Evolutionary conservation across 1,139 yeast genomes (phyloP), one percentile per base, ranked within the genome.

Genomic region (Magnusiomyces fungicola): DNA sequence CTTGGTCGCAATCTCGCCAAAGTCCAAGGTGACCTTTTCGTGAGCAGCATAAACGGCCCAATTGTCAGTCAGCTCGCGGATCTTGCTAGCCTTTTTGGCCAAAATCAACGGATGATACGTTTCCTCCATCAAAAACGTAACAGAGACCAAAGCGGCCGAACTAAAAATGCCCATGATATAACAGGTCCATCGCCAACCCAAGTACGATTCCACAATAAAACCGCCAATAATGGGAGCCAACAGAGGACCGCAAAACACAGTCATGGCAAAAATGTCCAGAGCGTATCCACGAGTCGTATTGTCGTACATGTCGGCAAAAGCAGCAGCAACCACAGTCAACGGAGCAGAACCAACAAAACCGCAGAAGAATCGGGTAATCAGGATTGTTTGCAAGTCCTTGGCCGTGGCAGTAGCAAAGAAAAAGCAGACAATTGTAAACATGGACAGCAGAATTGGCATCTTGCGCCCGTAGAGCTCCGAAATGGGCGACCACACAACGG

Each of bases 21-120:
- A 4, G 3, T 24, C 18, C 9, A 24, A 69, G 49, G 75, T 74
- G 50, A 81, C 75, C 58, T 81, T 84, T 63, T 87, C 95, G 61
- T 83, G 92, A 3, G 94, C 82, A 23, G 96, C 95, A 61, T 79
- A 80, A 50, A 87, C 83, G 38, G 88, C 88, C 95, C 95, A 85
- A 63, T 76, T 80, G 12, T 69, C 71, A 2, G 71, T 69, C 56
- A 75, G 68, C 61, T 75, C 76, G 61, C 70, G 73, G 71, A 77
- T 67, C 21, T 55, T 59, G 55, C 66, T 70, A 14, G 81, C 81
- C 58, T 74, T 74, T 18, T 58, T 50, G 5, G 65, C 69, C 47
- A 77, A 68, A 44, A 76, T 67, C 12, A 65, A 47, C 12, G 70
- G 71, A 36, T 61, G 67, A 59, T 78, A 80, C n/a, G 80, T 73